phyloP scores from a whole-genome alignment of 352 stramenopile genomes.

The Pythium phragmitis region DNA sequence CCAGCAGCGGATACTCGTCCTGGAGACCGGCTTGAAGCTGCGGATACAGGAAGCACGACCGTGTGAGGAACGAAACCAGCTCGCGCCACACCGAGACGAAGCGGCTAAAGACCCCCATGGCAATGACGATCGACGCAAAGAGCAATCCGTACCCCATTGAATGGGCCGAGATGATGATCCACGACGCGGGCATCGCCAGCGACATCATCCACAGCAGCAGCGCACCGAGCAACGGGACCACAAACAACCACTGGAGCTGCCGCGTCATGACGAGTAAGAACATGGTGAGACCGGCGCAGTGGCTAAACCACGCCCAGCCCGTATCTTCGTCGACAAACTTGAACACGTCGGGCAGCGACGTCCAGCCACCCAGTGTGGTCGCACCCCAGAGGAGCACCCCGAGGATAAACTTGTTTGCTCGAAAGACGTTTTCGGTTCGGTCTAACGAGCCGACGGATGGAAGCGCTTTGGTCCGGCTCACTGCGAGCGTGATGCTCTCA shows the following conservation, averaged over 20 bases:
- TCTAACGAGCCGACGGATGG: slow-evolving; percentile 15
- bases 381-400: slow-evolving; percentile 71
- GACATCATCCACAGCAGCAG: slow-evolving; percentile 81
- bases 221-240: slow-evolving; percentile 61
- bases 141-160: slow-evolving; percentile 75
- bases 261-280: slow-evolving; percentile 79
- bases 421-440: slow-evolving; percentile 33
- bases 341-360: slow-evolving; percentile 71
- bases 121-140: slow-evolving; percentile 69
- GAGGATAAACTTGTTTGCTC: slow-evolving; percentile 57
- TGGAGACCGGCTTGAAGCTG: slow-evolving; percentile 74
- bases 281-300: slow-evolving; percentile 73
- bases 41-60: slow-evolving; percentile 79
- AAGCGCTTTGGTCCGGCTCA: slow-evolving; percentile 55
- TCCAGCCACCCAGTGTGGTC: slow-evolving; percentile 73
- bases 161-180: slow-evolving; percentile 85
- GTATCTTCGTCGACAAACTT: slow-evolving; percentile 87
- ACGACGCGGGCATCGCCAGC: slow-evolving; percentile 67
- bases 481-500: slow-evolving; percentile 77
- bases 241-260: slow-evolving; percentile 67
- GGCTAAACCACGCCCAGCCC: slow-evolving; percentile 85
- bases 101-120: slow-evolving; percentile 78
- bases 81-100: slow-evolving; percentile 78
- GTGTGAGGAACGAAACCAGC: slow-evolving; percentile 78
- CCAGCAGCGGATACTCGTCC: slow-evolving; percentile 71